Evolutionary conservation across 129 eudicot species (phyloP).

Genomic region (Kitagawia praeruptora): DNA sequence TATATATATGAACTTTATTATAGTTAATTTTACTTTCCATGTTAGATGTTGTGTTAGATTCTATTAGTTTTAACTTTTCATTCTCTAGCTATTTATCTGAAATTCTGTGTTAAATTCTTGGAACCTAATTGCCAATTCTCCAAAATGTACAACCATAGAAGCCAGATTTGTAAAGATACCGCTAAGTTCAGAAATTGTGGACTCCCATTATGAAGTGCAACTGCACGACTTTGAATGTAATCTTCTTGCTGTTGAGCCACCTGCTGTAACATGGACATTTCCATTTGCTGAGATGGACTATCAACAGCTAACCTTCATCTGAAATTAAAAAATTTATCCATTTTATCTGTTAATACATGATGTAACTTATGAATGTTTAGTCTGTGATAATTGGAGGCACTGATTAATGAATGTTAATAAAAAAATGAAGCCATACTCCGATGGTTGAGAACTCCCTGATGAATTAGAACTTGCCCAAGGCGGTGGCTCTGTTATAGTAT

Average conservation of each 20-base stretch:
- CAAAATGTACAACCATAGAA: conserved; percentile 75
- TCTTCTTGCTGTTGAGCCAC: conserved; percentile 59
- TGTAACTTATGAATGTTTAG: background rate
- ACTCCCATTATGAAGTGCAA: conserved; percentile 77
- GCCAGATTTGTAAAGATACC: conserved; percentile 80
- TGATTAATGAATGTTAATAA: background rate
- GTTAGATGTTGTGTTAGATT: too few relatives aligned
- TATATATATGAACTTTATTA: too few relatives aligned
- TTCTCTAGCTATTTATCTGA: too few relatives aligned
- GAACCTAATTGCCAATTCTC: conserved; percentile 83
- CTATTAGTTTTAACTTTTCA: too few relatives aligned
- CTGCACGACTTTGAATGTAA: conserved; percentile 39
- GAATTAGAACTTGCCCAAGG: conserved; percentile 65
- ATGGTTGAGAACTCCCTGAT: conserved; percentile 40
- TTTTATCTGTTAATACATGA: background rate
- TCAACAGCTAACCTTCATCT: conserved; percentile 65
- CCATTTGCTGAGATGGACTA: conserved; percentile 49
- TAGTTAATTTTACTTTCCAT: too few relatives aligned
- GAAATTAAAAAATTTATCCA: conserved; percentile 14
- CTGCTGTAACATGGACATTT: conserved; percentile 69
- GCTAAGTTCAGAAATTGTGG: conserved; percentile 71
- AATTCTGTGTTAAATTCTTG: too few relatives aligned
- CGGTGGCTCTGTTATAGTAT: conserved; percentile 48
- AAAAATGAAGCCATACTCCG: conserved; percentile 32
- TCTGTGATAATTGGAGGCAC: background rate